Percentiles rank a stretch among this genome's conserved stretches.
These are phyloP conservation scores for Nemania sp. DNA, from an alignment of 2,329 filamentous ascomycete genomes.

Conservation along the genomic window DNA sequence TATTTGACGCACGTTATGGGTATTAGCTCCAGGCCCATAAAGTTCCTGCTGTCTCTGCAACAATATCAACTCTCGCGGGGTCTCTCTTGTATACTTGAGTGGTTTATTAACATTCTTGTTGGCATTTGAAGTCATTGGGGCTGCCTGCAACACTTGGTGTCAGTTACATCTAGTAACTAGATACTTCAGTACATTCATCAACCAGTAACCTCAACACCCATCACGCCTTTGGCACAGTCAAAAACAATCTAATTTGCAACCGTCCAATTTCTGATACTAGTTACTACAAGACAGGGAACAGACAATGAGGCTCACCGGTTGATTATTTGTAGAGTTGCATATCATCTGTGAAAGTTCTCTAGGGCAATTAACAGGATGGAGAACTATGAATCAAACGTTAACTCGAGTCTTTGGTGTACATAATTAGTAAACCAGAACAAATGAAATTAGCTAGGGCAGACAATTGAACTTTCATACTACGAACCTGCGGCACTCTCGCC, in stretches of 20 bases:
- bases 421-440: neutral
- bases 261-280: neutral
- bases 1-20: slow-evolving; percentile 9
- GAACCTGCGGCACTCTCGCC: slow-evolving; percentile 1
- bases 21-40: slow-evolving; percentile 1
- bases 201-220: neutral
- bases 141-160: slow-evolving; percentile 7
- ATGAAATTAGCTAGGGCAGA: neutral
- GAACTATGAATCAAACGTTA: neutral
- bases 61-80: slow-evolving; percentile 1
- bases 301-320: neutral
- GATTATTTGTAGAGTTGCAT: neutral
- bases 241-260: neutral
- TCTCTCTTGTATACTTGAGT: neutral
- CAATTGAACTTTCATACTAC: neutral
- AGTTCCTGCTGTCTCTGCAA: neutral
- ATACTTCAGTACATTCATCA: neutral
- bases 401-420: neutral
- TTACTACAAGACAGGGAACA: neutral
- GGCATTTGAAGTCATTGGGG: neutral
- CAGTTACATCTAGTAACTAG: neutral
- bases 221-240: neutral
- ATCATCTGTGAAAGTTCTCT: neutral
- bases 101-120: neutral
- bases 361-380: neutral